Percentiles rank a stretch among this genome's conserved stretches.
phyloP scores from a whole-genome alignment of 352 stramenopile species.

The Pythium vanterpoolii region DNA sequence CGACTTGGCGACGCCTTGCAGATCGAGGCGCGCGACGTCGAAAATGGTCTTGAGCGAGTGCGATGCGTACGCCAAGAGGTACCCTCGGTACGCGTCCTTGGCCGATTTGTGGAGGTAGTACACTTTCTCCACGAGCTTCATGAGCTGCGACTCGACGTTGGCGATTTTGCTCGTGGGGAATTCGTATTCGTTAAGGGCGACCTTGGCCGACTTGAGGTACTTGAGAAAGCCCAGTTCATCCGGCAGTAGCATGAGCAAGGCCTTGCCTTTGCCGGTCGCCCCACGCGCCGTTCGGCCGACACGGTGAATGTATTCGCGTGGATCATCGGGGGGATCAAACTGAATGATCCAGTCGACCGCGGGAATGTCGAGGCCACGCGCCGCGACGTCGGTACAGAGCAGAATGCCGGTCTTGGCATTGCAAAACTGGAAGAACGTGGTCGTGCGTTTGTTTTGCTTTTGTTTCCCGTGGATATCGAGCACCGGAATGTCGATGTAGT shows the following conservation, averaged over 20 bases:
- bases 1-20: constrained; percentile 94
- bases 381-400: constrained; percentile 98
- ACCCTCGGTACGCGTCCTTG: constrained; percentile 97
- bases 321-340: constrained; percentile 98
- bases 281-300: constrained; percentile 87
- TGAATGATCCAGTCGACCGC: constrained; percentile 99
- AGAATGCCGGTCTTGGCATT: constrained; percentile 96
- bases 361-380: constrained; percentile 96
- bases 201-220: constrained; percentile 97
- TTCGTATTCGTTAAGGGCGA: constrained; percentile 99
- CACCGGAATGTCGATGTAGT: constrained; percentile 99
- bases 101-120: constrained; percentile 99
- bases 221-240: constrained; percentile 98
- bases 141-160: constrained; percentile 97
- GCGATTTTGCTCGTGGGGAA: constrained; percentile 97
- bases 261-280: constrained; percentile 88
- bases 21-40: constrained; percentile 96
- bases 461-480: constrained; percentile 99
- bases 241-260: constrained; percentile 97
- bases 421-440: constrained; percentile 99
- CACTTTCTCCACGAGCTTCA: constrained; percentile 98
- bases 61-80: constrained; percentile 97
- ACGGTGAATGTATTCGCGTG: constrained; percentile 98
- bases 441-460: constrained; percentile 99
- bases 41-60: constrained; percentile 99